These are phyloP conservation scores for Botrytis squamosa DNA, from an alignment of 2,329 filamentous ascomycete genomes.

Conservation along the genomic window DNA sequence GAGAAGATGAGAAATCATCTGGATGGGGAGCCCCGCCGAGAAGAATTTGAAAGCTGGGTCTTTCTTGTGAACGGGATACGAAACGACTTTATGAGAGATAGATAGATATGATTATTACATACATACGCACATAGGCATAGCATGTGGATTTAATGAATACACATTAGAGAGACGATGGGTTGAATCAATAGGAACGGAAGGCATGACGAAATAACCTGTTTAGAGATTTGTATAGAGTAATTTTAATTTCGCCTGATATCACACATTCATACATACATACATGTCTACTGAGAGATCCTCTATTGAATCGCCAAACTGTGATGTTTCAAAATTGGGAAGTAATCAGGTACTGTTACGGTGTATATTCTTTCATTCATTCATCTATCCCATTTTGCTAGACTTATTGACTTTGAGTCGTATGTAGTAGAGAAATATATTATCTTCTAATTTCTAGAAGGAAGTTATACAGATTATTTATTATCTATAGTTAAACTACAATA, in stretches of 20 bases:
- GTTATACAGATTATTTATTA: no score
- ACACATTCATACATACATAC: neutral
- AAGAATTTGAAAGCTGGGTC: neutral
- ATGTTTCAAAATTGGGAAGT: neutral
- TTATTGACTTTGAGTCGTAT: no score
- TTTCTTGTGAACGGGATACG: neutral
- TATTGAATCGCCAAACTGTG: neutral
- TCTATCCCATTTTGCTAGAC: no score
- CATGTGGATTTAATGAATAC: neutral
- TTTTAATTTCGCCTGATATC: neutral
- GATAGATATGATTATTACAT: neutral
- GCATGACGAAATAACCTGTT: neutral
- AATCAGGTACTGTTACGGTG: neutral
- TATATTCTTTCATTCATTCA: neutral
- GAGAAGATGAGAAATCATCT: neutral
- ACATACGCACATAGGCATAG: neutral
- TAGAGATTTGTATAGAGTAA: constrained; percentile 6
- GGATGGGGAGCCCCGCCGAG: neutral
- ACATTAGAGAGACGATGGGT: neutral
- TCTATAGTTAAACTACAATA: no score
- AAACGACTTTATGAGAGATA: neutral
- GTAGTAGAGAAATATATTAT: no score
- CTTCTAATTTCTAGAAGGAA: no score
- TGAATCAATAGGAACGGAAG: neutral
- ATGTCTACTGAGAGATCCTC: neutral